Evolutionary conservation across 805 yeast species (phyloP).

Genomic region (Torulaspora microellipsoides): DNA sequence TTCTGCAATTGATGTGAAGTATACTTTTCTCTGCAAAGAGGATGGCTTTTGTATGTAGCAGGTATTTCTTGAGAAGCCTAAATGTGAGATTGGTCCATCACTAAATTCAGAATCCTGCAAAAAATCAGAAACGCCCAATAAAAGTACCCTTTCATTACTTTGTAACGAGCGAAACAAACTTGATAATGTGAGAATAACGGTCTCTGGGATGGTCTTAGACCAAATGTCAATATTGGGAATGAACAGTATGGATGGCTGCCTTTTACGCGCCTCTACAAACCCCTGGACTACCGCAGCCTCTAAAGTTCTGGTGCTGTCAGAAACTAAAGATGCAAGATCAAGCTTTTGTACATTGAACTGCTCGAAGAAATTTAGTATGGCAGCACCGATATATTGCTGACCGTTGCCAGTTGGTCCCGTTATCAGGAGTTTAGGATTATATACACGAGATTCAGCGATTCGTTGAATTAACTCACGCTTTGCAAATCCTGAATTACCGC

Average conservation of each 20-base stretch:
- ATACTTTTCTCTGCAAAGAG: constrained; percentile 46
- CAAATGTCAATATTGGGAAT: constrained; percentile 82
- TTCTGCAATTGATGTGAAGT: constrained; percentile 49
- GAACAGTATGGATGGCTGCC: constrained; percentile 79
- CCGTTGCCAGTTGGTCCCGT: constrained; percentile 78
- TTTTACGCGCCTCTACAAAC: constrained; percentile 82
- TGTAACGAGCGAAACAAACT: constrained; percentile 64
- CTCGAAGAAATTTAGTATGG: constrained; percentile 75
- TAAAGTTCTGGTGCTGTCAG: constrained; percentile 75
- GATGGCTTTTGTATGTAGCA: constrained; percentile 49
- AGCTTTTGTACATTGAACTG: constrained; percentile 85
- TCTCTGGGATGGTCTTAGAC: constrained; percentile 59
- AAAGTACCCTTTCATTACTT: constrained; percentile 66
- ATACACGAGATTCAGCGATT: constrained; percentile 58
- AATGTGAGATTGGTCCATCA: constrained; percentile 21
- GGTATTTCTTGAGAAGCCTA: constrained; percentile 37
- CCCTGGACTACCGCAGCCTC: constrained; percentile 82
- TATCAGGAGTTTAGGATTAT: constrained; percentile 74
- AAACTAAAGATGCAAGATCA: constrained; percentile 70
- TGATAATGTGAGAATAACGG: constrained; percentile 67
- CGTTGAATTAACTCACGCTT: constrained; percentile 56
- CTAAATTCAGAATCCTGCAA: constrained; percentile 46
- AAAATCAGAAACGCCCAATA: constrained; percentile 66
- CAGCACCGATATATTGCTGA: constrained; percentile 78
- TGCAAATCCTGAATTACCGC: constrained; percentile 58